phyloP scores from a whole-genome alignment of 306 rosid species.

The Hippophae tibetana region DNA sequence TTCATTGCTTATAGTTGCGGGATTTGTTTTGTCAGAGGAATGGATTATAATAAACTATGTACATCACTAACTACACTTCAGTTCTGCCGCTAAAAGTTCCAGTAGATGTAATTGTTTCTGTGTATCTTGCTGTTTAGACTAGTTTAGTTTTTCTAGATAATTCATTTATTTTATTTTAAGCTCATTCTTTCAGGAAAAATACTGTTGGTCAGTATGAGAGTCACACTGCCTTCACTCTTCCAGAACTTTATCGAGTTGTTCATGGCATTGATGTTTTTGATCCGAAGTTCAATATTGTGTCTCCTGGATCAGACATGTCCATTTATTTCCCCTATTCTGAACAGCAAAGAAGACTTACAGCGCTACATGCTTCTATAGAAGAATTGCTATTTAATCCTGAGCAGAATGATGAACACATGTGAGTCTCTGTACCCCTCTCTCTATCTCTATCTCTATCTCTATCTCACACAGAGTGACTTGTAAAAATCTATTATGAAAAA shows the following conservation, averaged over 20 bases:
- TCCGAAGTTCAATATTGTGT: conserved; percentile 94
- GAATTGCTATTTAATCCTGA: conserved; percentile 50
- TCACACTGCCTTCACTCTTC: conserved; percentile 81
- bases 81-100: background rate
- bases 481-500: background rate
- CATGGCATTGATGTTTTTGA: conserved; percentile 95
- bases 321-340: conserved; percentile 85
- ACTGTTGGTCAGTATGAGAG: conserved; percentile 96
- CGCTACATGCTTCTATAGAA: conserved; percentile 72
- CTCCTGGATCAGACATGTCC: conserved; percentile 90
- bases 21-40: background rate
- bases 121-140: background rate
- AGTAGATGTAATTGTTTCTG: background rate
- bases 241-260: conserved; percentile 83
- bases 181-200: conserved; percentile 54
- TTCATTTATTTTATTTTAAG: conserved; percentile 5
- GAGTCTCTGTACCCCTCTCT: conserved; percentile 21
- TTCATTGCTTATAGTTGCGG: background rate
- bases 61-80: background rate
- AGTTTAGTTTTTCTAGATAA: conserved; percentile 7
- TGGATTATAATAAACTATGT: background rate
- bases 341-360: conserved; percentile 61
- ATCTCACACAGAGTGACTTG: background rate
- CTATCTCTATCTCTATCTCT: too few relatives aligned
- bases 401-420: conserved; percentile 64